These are phyloP conservation scores for Boletellus sp. DNA, from an alignment of 1,284 basidiomycete species.

Conservation along the genomic window DNA sequence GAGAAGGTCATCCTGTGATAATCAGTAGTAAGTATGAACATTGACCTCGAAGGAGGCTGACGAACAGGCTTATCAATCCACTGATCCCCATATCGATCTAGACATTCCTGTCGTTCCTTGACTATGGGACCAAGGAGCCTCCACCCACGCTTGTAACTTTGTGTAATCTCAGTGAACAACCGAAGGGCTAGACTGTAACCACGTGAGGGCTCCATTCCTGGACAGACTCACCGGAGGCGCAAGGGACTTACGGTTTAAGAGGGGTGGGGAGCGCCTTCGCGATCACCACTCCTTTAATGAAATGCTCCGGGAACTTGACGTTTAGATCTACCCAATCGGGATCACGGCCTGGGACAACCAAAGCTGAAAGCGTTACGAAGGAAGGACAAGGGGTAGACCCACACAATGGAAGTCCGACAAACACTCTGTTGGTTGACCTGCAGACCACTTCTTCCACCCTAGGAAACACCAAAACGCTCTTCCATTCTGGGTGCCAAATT, in stretches of 20 bases:
- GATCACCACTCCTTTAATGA: constrained; percentile 16
- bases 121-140: constrained; percentile 35
- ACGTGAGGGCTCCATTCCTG: background rate
- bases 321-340: constrained; percentile 36
- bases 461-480: background rate
- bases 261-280: constrained; percentile 37
- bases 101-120: constrained; percentile 32
- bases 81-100: constrained; percentile 35
- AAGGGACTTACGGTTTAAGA: constrained; percentile 35
- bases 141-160: constrained; percentile 3
- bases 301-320: constrained; percentile 31
- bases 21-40: background rate
- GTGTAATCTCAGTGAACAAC: background rate
- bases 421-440: constrained; percentile 35
- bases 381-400: background rate
- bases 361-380: background rate
- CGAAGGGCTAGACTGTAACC: background rate
- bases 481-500: constrained; percentile 24
- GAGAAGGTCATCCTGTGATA: background rate
- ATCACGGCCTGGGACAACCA: constrained; percentile 13
- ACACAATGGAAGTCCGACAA: constrained; percentile 36
- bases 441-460: constrained; percentile 29
- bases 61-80: constrained; percentile 27
- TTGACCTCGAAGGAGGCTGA: no score
- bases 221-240: background rate